Evolutionary conservation across 306 rosid genomes (phyloP).

Genomic region (Canavalia ensiformis): DNA sequence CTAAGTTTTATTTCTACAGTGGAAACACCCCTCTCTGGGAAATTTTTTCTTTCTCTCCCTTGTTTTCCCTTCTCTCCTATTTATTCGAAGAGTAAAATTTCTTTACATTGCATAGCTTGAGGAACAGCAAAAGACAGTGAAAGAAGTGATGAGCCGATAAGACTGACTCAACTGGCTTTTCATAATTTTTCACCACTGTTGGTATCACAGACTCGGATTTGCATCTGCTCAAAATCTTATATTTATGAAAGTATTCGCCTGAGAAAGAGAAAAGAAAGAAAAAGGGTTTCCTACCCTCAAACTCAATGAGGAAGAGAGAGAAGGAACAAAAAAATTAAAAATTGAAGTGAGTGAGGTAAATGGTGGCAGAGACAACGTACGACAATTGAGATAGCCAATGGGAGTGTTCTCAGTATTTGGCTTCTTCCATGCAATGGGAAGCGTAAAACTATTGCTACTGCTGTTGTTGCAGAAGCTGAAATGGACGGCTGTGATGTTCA

Average conservation of each 20-base stretch:
- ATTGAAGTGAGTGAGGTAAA: conserved; percentile 52
- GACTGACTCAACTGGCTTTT: conserved; percentile 46
- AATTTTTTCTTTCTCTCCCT: conserved; percentile 27
- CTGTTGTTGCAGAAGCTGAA: conserved; percentile 52
- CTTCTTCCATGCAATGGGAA: conserved; percentile 59
- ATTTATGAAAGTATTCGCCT: conserved; percentile 58
- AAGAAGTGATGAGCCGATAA: conserved; percentile 56
- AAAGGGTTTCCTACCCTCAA: conserved; percentile 1
- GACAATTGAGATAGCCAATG: conserved; percentile 64
- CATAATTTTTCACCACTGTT: conserved; percentile 60
- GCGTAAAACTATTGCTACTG: conserved; percentile 52
- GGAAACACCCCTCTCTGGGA: conserved; percentile 39
- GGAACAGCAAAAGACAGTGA: conserved; percentile 47
- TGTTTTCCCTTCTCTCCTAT: conserved; percentile 24
- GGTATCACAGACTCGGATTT: conserved; percentile 40
- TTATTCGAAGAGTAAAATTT: conserved; percentile 41
- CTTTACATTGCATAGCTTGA: conserved; percentile 39
- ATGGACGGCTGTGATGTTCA: conserved; percentile 73
- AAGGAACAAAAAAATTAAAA: conserved; percentile 44
- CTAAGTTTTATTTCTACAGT: conserved; percentile 53
- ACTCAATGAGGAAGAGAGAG: conserved; percentile 34
- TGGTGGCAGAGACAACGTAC: conserved; percentile 58
- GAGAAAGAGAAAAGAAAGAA: neutral
- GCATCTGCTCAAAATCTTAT: conserved; percentile 64
- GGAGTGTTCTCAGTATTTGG: conserved; percentile 69